Percentiles rank a stretch among this genome's conserved stretches.
These are phyloP conservation scores for Clathrus columnatus DNA, from an alignment of 768 basidiomycete genomes.

Conservation along the genomic window DNA sequence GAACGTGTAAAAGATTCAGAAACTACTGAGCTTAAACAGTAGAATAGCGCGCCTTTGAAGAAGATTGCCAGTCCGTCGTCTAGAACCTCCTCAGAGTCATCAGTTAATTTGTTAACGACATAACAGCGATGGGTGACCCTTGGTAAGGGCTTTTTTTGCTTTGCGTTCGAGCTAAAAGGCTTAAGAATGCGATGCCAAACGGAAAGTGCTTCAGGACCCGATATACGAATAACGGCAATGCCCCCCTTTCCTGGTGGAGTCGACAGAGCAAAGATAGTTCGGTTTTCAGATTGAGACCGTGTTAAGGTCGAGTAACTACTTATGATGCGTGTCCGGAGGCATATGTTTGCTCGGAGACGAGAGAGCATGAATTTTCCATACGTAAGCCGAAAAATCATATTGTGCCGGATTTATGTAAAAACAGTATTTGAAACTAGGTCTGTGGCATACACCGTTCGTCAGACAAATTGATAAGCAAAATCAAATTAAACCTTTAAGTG, in stretches of 20 bases:
- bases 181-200: conserved; percentile 59
- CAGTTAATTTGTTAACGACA: conserved; percentile 51
- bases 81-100: conserved; percentile 38
- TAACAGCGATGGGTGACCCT: conserved; percentile 66
- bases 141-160: conserved; percentile 34
- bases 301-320: neutral
- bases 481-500: no score
- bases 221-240: conserved; percentile 73
- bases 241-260: conserved; percentile 83
- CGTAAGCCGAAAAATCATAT: no score
- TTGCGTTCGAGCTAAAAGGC: conserved; percentile 16
- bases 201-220: conserved; percentile 59
- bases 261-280: conserved; percentile 81
- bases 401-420: no score
- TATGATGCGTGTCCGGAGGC: neutral
- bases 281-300: conserved; percentile 15
- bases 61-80: conserved; percentile 79
- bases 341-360: neutral
- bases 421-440: no score
- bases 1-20: neutral
- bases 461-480: no score
- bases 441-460: no score
- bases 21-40: neutral
- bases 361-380: no score
- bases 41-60: conserved; percentile 51